phyloP scores from a whole-genome alignment of 192 early-diverging fungal species.

The Thamnidium elegans region DNA sequence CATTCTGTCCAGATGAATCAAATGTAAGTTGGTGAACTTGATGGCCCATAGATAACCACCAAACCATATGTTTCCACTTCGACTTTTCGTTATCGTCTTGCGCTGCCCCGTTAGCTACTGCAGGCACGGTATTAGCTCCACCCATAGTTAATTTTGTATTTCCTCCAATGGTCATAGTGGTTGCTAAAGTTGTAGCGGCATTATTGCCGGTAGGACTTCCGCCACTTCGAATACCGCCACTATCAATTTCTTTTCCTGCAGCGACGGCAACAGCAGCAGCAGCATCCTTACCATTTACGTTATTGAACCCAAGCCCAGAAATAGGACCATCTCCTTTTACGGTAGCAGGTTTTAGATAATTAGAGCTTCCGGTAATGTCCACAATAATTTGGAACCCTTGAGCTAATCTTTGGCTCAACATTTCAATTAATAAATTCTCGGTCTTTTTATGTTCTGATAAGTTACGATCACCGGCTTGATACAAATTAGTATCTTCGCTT shows the following conservation, averaged over 20 bases:
- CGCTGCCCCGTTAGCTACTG: not conserved
- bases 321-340: not conserved
- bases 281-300: not conserved
- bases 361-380: constrained; percentile 26
- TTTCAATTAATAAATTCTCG: constrained; percentile 70
- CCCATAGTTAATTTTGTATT: not conserved
- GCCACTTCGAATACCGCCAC: not conserved
- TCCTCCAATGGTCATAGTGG: not conserved
- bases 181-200: not conserved
- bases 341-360: constrained; percentile 5
- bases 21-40: constrained; percentile 83
- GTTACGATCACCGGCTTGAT: constrained; percentile 38
- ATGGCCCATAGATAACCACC: constrained; percentile 85
- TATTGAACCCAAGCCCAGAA: not conserved
- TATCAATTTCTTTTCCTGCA: constrained; percentile 5
- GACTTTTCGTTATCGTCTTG: constrained; percentile 3
- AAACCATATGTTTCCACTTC: constrained; percentile 24
- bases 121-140: not conserved
- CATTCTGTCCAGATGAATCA: constrained; percentile 63
- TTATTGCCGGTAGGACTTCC: constrained; percentile 2
- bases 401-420: constrained; percentile 84
- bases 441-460: constrained; percentile 42
- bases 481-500: constrained; percentile 46
- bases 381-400: constrained; percentile 92
- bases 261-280: not conserved